Percentiles rank a stretch among this genome's conserved stretches.
phyloP scores from a whole-genome alignment of 345 rosid species.

The Eucalyptus regnans region DNA sequence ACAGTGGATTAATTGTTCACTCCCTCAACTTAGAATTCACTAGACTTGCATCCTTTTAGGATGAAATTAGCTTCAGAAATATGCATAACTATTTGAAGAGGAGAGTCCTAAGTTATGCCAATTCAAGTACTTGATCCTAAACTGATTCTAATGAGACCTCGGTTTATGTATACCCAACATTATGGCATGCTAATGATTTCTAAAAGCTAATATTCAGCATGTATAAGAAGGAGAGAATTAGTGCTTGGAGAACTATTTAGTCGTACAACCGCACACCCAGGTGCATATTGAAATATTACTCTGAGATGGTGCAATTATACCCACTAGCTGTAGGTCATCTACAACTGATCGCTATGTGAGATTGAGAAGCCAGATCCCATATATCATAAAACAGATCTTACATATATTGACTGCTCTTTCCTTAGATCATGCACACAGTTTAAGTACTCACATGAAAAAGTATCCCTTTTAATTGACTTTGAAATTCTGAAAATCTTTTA shows the following conservation, averaged over 20 bases:
- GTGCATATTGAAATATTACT: not conserved
- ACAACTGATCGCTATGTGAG: not conserved
- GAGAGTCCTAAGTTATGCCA: not conserved
- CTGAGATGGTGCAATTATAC: not conserved
- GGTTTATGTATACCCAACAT: not conserved
- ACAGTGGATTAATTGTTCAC: not conserved
- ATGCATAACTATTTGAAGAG: not conserved
- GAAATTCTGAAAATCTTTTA: constrained; percentile 59
- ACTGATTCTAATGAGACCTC: not conserved
- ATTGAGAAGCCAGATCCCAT: not conserved
- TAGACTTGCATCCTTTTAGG: not conserved
- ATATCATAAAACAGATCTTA: not conserved
- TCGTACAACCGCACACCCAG: not conserved
- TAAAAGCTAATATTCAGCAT: not conserved
- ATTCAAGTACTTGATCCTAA: not conserved
- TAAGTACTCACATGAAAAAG: constrained; percentile 78
- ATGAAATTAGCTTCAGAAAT: not conserved
- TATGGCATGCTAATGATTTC: not conserved
- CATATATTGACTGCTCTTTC: not conserved
- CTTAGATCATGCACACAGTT: not conserved
- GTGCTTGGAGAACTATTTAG: not conserved
- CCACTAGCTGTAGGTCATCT: not conserved
- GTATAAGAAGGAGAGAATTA: not conserved
- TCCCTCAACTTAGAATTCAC: not conserved
- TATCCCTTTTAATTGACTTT: constrained; percentile 71